phyloP scores from a whole-genome alignment of 148 eudicot species.

The Beta vulgaris region DNA sequence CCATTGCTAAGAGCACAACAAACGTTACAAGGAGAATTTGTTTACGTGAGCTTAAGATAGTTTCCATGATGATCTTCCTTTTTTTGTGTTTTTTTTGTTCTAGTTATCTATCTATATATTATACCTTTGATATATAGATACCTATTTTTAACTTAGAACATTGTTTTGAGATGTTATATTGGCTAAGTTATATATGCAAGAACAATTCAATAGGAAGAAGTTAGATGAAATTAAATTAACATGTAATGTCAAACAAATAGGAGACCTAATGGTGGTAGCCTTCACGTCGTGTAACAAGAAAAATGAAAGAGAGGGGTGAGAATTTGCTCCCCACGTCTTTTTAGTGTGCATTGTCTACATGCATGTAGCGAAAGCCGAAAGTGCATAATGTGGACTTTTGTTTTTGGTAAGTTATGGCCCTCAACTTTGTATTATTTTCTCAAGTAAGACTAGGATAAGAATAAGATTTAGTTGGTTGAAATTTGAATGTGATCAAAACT shows the following conservation, averaged over 20 bases:
- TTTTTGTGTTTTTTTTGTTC: not conserved
- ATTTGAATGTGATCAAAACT: not conserved
- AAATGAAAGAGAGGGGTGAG: not conserved
- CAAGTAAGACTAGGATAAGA: not conserved
- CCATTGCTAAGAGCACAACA: slow-evolving; percentile 6
- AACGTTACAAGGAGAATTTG: not conserved
- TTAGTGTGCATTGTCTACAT: slow-evolving; percentile 14
- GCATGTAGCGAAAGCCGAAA: not conserved
- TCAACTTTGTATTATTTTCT: not conserved
- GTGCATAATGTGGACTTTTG: not conserved
- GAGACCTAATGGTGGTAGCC: slow-evolving; percentile 26
- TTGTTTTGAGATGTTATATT: not conserved
- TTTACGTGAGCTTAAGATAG: slow-evolving; percentile 2
- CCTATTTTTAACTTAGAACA: no score
- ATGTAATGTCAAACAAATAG: slow-evolving; percentile 8
- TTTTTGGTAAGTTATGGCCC: not conserved
- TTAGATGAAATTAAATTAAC: not conserved
- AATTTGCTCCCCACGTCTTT: slow-evolving; percentile 31
- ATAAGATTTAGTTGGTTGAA: not conserved
- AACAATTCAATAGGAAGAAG: not conserved
- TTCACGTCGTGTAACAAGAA: slow-evolving; percentile 28
- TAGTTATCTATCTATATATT: not conserved
- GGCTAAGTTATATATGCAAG: slow-evolving; percentile 17
- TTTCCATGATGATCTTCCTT: not conserved
- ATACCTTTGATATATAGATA: not conserved